Conservation (phyloP, 371 early-diverging fungal genomes). For the Mucor piriformis region DNA sequence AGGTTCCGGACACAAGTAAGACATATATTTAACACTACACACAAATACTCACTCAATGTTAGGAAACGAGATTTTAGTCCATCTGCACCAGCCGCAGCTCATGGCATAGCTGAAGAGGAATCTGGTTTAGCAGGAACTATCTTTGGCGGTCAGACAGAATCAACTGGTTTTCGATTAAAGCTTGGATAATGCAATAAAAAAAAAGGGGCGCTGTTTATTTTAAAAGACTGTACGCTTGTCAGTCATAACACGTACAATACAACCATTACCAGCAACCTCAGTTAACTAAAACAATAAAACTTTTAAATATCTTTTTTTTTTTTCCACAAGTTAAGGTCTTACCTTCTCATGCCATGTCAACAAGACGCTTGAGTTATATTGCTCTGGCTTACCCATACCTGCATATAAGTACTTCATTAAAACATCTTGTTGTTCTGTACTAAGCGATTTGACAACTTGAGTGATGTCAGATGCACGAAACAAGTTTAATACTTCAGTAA, state of each 20-base stretch:
- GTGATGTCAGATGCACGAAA: constrained; percentile 73
- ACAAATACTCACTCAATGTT: not conserved
- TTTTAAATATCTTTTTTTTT: not conserved
- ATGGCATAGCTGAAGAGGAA: constrained; percentile 53
- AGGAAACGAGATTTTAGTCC: constrained; percentile 59
- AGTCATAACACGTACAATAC: constrained; percentile 88
- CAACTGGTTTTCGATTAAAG: constrained; percentile 60
- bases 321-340: not conserved
- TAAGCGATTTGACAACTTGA: constrained; percentile 61
- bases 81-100: constrained; percentile 67
- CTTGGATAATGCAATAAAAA: constrained; percentile 26
- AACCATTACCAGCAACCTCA: constrained; percentile 84
- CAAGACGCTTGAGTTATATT: constrained; percentile 78
- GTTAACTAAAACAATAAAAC: constrained; percentile 59
- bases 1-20: constrained; percentile 71
- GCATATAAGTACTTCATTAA: constrained; percentile 92
- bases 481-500: constrained; percentile 78
- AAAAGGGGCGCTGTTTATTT: constrained; percentile 3
- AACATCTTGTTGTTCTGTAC: constrained; percentile 69
- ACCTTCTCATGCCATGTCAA: constrained; percentile 95
- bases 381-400: constrained; percentile 87
- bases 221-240: constrained; percentile 77
- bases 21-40: not conserved
- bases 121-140: constrained; percentile 54
- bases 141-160: constrained; percentile 59